Percentiles rank a stretch among this genome's conserved stretches.
These are phyloP conservation scores for Talaromyces sp. DNA, from an alignment of 2,329 filamentous ascomycete species.

Conservation along the genomic window DNA sequence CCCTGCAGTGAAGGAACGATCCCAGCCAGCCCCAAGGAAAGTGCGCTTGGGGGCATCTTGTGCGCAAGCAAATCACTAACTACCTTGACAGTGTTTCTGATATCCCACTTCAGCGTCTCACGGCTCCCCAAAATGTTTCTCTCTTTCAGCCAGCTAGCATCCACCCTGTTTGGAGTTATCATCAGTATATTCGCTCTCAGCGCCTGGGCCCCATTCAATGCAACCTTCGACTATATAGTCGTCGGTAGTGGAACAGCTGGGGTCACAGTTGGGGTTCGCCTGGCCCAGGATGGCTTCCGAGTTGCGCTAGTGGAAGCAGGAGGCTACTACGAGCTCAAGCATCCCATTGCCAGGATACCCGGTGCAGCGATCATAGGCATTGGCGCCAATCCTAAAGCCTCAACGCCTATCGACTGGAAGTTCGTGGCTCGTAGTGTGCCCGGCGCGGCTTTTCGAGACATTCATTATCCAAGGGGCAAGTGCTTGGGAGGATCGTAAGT, in stretches of 20 bases:
- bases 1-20: too few relatives aligned
- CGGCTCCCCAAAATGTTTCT: not conserved
- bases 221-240: constrained; percentile 35
- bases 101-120: not conserved
- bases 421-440: constrained; percentile 51
- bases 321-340: constrained; percentile 56
- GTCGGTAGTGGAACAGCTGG: constrained; percentile 45
- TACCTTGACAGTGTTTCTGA: too few relatives aligned
- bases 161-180: constrained; percentile 1
- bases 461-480: constrained; percentile 34
- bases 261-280: constrained; percentile 51
- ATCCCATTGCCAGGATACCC: constrained; percentile 55
- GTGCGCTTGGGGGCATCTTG: too few relatives aligned
- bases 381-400: constrained; percentile 21
- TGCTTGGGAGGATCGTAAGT: not conserved
- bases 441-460: constrained; percentile 46
- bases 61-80: too few relatives aligned
- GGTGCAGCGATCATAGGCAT: constrained; percentile 24
- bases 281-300: constrained; percentile 51
- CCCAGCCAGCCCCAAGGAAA: too few relatives aligned
- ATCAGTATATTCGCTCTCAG: not conserved
- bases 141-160: not conserved
- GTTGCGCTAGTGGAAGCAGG: constrained; percentile 45
- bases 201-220: constrained; percentile 8
- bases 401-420: constrained; percentile 55